Evolutionary conservation across 1,139 yeast genomes (phyloP).

Genomic region (Zygoascus hellenicus): DNA sequence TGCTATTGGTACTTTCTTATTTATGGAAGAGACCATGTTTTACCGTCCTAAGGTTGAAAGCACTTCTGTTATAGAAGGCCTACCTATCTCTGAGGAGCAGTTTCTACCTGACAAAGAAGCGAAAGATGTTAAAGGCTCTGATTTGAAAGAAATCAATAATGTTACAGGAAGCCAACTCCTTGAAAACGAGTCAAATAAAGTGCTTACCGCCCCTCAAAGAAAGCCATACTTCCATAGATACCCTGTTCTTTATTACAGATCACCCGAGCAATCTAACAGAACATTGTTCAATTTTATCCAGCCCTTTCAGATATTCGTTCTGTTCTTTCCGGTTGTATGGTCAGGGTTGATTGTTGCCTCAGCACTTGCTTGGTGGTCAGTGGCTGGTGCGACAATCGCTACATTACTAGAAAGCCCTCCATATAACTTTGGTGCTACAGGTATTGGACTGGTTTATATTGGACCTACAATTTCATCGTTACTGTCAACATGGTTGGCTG

Average conservation of each 20-base stretch:
- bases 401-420: conserved; percentile 47
- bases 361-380: conserved; percentile 51
- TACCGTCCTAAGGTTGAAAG: conserved; percentile 39
- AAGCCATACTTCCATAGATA: conserved; percentile 28
- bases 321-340: conserved; percentile 56
- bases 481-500: conserved; percentile 62
- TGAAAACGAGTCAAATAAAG: too few species aligned
- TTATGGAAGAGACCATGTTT: conserved; percentile 69
- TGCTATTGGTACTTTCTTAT: conserved; percentile 48
- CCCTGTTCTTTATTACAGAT: conserved; percentile 33
- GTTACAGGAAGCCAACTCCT: too few species aligned
- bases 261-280: conserved; percentile 16
- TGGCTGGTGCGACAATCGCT: conserved; percentile 54
- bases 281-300: conserved; percentile 19
- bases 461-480: conserved; percentile 49
- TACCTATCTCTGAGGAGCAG: too few species aligned
- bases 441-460: conserved; percentile 71
- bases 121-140: too few species aligned
- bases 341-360: conserved; percentile 58
- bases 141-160: too few species aligned
- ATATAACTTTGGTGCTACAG: conserved; percentile 59
- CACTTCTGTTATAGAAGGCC: too few species aligned
- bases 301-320: conserved; percentile 21
- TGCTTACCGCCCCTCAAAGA: neutral
- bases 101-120: too few species aligned